These are phyloP conservation scores for Penicillium sp. DNA, from an alignment of 2,329 filamentous ascomycete species.

Conservation along the genomic window DNA sequence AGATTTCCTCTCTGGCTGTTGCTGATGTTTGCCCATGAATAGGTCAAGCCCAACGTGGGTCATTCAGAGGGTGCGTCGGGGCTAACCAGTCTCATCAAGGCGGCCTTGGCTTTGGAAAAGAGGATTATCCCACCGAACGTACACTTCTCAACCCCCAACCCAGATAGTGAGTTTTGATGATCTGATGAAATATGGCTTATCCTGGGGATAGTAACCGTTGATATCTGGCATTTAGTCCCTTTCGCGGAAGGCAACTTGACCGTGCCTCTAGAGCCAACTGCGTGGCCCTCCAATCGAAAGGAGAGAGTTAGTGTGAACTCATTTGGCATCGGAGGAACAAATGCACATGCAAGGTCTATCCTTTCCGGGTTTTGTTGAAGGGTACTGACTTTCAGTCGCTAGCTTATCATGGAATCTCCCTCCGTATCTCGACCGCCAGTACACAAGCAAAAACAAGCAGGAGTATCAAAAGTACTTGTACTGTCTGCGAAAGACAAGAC, in stretches of 20 bases:
- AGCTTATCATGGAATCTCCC: background rate
- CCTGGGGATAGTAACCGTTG: too few species aligned
- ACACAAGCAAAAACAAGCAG: too few species aligned
- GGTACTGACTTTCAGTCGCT: too few species aligned
- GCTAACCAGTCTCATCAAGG: conserved; percentile 47
- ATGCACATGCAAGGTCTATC: conserved; percentile 15
- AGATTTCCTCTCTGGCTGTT: too few species aligned
- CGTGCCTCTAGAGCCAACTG: conserved; percentile 3
- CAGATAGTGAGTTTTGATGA: background rate
- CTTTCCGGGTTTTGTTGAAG: too few species aligned
- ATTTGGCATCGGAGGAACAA: conserved; percentile 24
- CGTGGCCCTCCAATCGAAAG: conserved; percentile 6
- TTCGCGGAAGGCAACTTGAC: background rate
- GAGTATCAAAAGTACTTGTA: too few species aligned
- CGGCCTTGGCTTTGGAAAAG: conserved; percentile 43
- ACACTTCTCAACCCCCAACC: conserved; percentile 35
- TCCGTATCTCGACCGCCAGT: too few species aligned
- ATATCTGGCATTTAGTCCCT: background rate
- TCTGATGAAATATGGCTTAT: too few species aligned
- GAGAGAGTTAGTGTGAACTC: conserved; percentile 18
- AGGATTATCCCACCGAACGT: conserved; percentile 20
- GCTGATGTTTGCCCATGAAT: too few species aligned
- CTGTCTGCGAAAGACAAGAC: too few species aligned
- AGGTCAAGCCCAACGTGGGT: conserved; percentile 44
- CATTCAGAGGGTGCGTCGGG: conserved; percentile 50